phyloP scores from a whole-genome alignment of 2,329 filamentous ascomycete species.

The Penicillium griseofulvum region DNA sequence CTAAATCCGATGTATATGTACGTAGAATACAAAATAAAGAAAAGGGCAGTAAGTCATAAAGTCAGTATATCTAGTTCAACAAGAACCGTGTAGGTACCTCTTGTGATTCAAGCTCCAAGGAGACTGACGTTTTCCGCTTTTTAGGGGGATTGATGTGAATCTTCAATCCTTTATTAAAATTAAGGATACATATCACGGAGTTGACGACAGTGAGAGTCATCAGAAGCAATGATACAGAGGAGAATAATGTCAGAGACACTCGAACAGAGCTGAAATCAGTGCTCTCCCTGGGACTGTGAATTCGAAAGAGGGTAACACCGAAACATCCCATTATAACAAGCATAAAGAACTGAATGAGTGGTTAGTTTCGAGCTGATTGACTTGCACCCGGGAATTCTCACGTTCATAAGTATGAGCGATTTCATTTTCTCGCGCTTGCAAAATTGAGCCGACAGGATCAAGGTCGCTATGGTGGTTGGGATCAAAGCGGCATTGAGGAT shows the following conservation, averaged over 20 bases:
- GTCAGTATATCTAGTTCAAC: neutral
- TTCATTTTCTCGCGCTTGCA: slow-evolving; percentile 18
- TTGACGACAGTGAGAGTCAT: slow-evolving; percentile 12
- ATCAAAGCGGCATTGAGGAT: slow-evolving; percentile 16
- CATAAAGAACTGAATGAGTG: slow-evolving; percentile 9
- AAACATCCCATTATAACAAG: slow-evolving; percentile 12
- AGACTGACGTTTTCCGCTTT: neutral
- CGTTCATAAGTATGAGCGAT: slow-evolving; percentile 17
- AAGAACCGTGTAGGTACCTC: slow-evolving; percentile 6
- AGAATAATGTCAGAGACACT: slow-evolving; percentile 18
- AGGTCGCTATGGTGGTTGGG: slow-evolving; percentile 13
- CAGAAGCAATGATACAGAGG: slow-evolving; percentile 12
- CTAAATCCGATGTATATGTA: neutral
- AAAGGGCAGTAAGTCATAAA: neutral
- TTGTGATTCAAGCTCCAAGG: slow-evolving; percentile 2
- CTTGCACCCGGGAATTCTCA: neutral
- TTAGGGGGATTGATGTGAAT: slow-evolving; percentile 1
- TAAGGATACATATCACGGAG: slow-evolving; percentile 18
- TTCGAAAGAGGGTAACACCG: slow-evolving; percentile 4
- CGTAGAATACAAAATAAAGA: neutral
- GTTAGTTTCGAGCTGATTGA: neutral
- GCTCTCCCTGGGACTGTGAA: neutral
- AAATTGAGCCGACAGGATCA: slow-evolving; percentile 16
- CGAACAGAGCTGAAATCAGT: slow-evolving; percentile 8
- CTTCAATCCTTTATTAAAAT: slow-evolving; percentile 21